Base-by-base conservation (phyloP, 2,329 filamentous ascomycete genomes). In the Byssoonygena ceratinophila region DNA sequence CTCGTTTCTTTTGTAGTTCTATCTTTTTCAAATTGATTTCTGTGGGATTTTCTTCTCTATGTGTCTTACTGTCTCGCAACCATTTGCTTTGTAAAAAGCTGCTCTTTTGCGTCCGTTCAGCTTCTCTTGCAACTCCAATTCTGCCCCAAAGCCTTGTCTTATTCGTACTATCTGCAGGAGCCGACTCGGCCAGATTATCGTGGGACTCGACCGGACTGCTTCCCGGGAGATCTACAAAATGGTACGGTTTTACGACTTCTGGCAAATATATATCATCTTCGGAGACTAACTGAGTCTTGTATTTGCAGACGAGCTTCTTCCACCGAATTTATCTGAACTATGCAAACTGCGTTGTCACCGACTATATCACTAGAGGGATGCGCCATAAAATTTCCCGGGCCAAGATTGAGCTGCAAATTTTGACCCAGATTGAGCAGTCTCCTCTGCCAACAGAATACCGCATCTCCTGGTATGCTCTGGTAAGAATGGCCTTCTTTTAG, bases 391-490 rank as follows among this genome's bases (percentile, higher is more conserved):
- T 63, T 25, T 59, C 57, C 2, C 60, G 62, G 18, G 55, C 54
- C 14, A 55, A 55, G 27, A 57, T 63, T 22, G 62, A 64, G 44
- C 43, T 44, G 25, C 47, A 62, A 16, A 58, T 64, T 43, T 52
- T 63, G 22, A 47, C 41, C 3, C 36, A 56, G 23, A 52, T 62
- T 7, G 55, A 63, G 16, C 55, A 59, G n/a, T 55, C 54, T 1
- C 25, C 51, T 1, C 53, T 64, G 27, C 58, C 60, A 7, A 49
- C 59, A 16, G 18, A 39, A 5, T 57, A 57, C 27, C 61, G 61
- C 40, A 43, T 64, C 29, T 56, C 55, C 8, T 63, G 59, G 53
- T 57, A 57, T 43, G 59, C 54, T 41, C 56, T 58, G 61, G 60
- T 59, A 55, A 51, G 56, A 9, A 22, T 40, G 4, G 4, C 20